These are phyloP conservation scores for Clonostachys sp. DNA, from an alignment of 2,329 filamentous ascomycete genomes.

Conservation along the genomic window DNA sequence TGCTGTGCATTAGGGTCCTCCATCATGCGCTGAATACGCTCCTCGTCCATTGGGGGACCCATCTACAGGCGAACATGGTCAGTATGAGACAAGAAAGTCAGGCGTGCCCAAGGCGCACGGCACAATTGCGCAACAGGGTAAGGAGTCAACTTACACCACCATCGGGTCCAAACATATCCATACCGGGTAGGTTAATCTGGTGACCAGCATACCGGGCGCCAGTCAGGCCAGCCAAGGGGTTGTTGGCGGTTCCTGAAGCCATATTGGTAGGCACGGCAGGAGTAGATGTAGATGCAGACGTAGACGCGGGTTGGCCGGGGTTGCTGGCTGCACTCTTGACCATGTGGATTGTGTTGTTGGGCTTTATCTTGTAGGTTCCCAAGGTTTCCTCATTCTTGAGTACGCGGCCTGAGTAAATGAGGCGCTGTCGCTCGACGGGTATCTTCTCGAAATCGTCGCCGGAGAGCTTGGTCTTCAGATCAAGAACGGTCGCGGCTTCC, in stretches of 20 bases:
- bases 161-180: constrained; percentile 88
- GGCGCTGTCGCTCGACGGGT: constrained; percentile 79
- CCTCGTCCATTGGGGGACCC: constrained; percentile 78
- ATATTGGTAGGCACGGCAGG: constrained; percentile 65
- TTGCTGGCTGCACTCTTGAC: constrained; percentile 96
- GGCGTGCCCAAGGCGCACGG: too few relatives aligned
- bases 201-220: constrained; percentile 92
- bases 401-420: constrained; percentile 96
- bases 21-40: constrained; percentile 79
- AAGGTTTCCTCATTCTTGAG: constrained; percentile 92
- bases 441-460: constrained; percentile 80
- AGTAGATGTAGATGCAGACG: constrained; percentile 33
- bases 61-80: constrained; percentile 52
- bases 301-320: constrained; percentile 35
- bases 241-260: constrained; percentile 78
- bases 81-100: constrained; percentile 7
- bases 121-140: too few relatives aligned
- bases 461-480: constrained; percentile 87
- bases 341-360: constrained; percentile 91
- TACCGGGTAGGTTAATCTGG: constrained; percentile 73
- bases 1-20: constrained; percentile 83
- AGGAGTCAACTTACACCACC: constrained; percentile 68
- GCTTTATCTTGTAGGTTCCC: constrained; percentile 87
- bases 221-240: constrained; percentile 84
- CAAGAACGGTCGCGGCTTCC: constrained; percentile 69